Percentiles rank a stretch among this genome's conserved stretches.
Conservation (phyloP, 305 asterid species). For the Striga hermonthica region DNA sequence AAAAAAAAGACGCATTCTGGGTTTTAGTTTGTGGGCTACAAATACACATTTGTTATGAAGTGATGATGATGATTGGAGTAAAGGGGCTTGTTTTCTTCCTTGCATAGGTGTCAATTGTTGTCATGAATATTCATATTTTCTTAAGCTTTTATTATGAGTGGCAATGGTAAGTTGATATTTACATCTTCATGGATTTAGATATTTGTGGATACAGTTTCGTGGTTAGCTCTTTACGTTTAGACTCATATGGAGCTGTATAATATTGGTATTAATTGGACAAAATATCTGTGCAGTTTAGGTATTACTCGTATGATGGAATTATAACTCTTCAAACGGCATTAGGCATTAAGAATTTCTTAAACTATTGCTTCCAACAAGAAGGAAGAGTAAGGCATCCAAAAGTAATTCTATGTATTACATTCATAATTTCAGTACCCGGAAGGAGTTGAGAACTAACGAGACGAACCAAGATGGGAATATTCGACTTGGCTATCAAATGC, state of each 20-base stretch:
- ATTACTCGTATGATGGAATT: neutral
- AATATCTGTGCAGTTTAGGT: neutral
- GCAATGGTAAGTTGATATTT: constrained; percentile 6
- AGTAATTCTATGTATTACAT: neutral
- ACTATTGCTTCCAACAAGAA: constrained; percentile 3
- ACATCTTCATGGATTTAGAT: constrained; percentile 9
- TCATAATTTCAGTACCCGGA: constrained; percentile 40
- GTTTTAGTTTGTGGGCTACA: neutral
- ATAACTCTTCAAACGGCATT: neutral
- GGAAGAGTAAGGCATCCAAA: constrained; percentile 7
- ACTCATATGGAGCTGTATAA: too few relatives aligned
- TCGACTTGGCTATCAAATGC: constrained; percentile 32
- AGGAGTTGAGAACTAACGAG: constrained; percentile 52
- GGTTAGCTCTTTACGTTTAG: neutral
- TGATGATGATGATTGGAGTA: neutral
- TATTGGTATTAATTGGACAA: neutral
- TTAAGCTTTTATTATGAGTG: neutral
- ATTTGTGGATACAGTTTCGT: neutral
- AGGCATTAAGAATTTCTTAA: constrained; percentile 8
- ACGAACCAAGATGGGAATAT: constrained; percentile 35
- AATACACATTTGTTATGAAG: neutral
- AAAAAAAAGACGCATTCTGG: neutral
- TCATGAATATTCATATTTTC: constrained; percentile 4
- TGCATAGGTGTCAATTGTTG: neutral
- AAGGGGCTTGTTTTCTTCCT: neutral